Conservation (phyloP, 192 early-diverging fungal genomes). For the Linnemannia elongata region DNA sequence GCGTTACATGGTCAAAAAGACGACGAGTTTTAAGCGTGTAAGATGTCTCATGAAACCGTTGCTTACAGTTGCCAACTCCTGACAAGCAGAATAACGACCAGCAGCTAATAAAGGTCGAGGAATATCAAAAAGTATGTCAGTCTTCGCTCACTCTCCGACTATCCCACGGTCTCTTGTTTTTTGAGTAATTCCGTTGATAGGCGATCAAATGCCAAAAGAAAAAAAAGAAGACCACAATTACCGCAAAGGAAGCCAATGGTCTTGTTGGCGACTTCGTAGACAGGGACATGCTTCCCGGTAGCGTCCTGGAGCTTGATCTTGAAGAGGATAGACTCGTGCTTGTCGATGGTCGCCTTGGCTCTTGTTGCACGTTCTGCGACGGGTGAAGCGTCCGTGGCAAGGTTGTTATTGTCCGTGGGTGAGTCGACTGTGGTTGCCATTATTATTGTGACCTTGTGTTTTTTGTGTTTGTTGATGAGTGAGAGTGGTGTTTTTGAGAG, state of each 20-base stretch:
- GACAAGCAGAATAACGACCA: slow-evolving; percentile 41
- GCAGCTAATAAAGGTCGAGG: not conserved
- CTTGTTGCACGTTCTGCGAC: not conserved
- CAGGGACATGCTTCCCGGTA: slow-evolving; percentile 37
- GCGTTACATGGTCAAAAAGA: not conserved
- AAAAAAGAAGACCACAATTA: slow-evolving; percentile 8
- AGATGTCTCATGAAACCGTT: too few species aligned
- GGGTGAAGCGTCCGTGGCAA: slow-evolving; percentile 1
- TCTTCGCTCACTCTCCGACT: not conserved
- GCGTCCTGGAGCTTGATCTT: slow-evolving; percentile 48
- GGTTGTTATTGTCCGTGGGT: not conserved
- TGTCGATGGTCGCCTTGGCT: slow-evolving; percentile 45
- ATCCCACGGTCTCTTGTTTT: not conserved
- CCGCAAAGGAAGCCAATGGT: slow-evolving; percentile 47
- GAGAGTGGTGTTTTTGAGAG: not conserved
- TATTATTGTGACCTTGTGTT: not conserved
- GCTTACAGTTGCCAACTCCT: slow-evolving; percentile 34
- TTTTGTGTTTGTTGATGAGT: too few species aligned
- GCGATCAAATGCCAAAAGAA: not conserved
- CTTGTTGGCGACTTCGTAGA: slow-evolving; percentile 52
- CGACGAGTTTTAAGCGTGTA: not conserved
- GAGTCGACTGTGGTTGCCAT: slow-evolving; percentile 26
- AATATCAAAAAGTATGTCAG: not conserved
- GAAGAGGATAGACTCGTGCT: slow-evolving; percentile 48
- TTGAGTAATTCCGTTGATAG: not conserved